Evolutionary conservation across 2,329 filamentous ascomycete genomes (phyloP), one percentile per base, ranked within the genome.

Genomic region (Arthrobotrys megalospora): DNA sequence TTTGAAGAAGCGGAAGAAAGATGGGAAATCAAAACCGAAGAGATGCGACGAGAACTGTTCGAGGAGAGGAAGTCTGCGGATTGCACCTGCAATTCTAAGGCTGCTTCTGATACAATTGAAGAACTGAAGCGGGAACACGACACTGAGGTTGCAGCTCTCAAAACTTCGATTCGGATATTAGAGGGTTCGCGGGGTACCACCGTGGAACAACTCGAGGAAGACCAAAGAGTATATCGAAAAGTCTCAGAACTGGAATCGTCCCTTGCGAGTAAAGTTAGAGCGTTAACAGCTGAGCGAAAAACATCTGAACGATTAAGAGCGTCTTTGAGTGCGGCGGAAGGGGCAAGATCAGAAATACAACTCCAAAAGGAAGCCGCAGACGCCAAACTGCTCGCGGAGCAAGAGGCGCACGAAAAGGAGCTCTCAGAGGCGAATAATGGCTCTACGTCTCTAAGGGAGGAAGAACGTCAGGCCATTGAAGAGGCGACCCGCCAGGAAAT

Each of bases 141-240:
- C 19, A 62, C 24, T 6, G 66, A 77, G 19, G 63, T 77, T 16
- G 32, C 58, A 14, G 48, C 66, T 16, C 52, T 77, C 12, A 77
- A 67, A 43, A 71, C 66, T 12, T 77, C 73, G 14, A 71, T 77
- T 16, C 73, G 73, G 12, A 71, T 77, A 11, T 38, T 77, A 8
- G 73, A 77, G 48, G 73, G 73, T 1, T 71, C 73, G 1, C 60
- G 73, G n/a, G 73, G 73, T 34, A 77, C 73, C 3, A 77, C 73
- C 2, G 66, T 77, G 6, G 73, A 77, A 47, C 73, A 77, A 43
- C 66, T 77, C 3, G 73, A 77, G 50, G 73, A 77, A 38, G 73
- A 77, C 36, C 73, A 77, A 41, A 71, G 73, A 24, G 60, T 77
- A 6, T 77, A 77, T 24, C 55, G 73, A 24, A 77, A 77, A 34